A percentile compares a stretch with the other conserved stretches of the same genome.
Conservation (phyloP, 441 rosid genomes). For the Eutrema salsugineum region DNA sequence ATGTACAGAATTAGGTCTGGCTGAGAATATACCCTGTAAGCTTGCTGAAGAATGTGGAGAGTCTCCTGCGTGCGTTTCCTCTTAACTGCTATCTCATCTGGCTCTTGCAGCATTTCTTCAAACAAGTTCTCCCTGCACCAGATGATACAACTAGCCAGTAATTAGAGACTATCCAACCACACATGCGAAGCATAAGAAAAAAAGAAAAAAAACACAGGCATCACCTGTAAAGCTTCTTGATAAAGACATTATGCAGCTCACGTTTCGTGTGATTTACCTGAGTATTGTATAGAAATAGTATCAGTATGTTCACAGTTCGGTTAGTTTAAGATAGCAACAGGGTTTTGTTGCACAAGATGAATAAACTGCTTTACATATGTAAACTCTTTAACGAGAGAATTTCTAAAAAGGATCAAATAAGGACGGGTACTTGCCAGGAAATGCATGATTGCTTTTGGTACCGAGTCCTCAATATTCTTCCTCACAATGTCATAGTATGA, state of each 20-base stretch:
- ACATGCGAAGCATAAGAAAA: neutral
- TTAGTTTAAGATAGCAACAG: neutral
- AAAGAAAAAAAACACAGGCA: neutral
- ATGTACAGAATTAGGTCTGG: neutral
- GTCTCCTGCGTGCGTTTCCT: conserved; percentile 91
- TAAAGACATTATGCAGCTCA: conserved; percentile 52
- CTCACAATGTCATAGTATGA: conserved; percentile 75
- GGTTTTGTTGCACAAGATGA: neutral
- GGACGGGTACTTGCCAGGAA: conserved; percentile 46
- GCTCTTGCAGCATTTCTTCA: conserved; percentile 99
- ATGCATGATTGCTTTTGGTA: conserved; percentile 81
- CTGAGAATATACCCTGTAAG: conserved; percentile 69
- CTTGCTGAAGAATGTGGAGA: conserved; percentile 91
- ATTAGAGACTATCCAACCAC: conserved; percentile 14
- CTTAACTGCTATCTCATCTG: conserved; percentile 81
- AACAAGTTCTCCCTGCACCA: conserved; percentile 89
- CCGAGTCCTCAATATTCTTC: conserved; percentile 61
- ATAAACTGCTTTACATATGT: neutral
- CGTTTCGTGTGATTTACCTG: conserved; percentile 93
- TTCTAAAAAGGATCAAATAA: neutral
- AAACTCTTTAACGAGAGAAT: neutral
- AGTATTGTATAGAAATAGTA: conserved; percentile 1
- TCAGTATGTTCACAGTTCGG: neutral
- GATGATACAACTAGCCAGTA: conserved; percentile 5
- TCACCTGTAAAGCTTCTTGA: conserved; percentile 44